Conservation (phyloP, 805 yeast genomes). For the Metschnikowia chrysomelidarum region DNA sequence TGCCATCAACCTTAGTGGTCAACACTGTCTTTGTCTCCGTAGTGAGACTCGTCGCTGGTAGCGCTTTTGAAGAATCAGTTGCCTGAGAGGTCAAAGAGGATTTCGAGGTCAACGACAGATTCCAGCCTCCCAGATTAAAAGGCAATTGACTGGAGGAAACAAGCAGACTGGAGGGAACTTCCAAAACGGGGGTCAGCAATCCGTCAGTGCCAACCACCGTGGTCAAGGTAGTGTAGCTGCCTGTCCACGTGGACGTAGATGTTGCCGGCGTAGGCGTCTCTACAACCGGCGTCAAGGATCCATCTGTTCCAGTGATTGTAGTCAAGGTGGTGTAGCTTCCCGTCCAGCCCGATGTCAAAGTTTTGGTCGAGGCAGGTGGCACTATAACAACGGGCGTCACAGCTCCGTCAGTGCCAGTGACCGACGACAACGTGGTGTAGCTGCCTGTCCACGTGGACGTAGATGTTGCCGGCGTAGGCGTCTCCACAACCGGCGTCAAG, state of each 20-base stretch:
- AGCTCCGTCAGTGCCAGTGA: conserved; percentile 1
- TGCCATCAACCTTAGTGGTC: background rate
- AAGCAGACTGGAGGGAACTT: too few relatives aligned
- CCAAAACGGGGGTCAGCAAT: background rate
- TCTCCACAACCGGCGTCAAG: background rate
- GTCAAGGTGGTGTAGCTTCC: background rate
- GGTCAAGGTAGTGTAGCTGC: background rate
- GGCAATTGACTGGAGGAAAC: background rate
- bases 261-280: background rate
- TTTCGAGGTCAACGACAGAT: background rate
- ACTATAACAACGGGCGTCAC: background rate
- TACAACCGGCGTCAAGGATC: background rate
- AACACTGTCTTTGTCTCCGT: background rate
- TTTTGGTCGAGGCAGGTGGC: too few relatives aligned
- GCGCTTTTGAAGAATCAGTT: background rate
- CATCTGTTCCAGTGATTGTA: conserved; percentile 2
- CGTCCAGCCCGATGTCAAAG: background rate
- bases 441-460: background rate
- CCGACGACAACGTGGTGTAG: background rate
- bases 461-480: background rate
- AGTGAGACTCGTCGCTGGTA: background rate
- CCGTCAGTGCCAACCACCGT: background rate
- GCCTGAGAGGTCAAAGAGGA: background rate
- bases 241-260: background rate
- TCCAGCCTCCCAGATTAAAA: background rate